Conservation (phyloP, 169 alveolate species). For the Eimeria falciformis region DNA sequence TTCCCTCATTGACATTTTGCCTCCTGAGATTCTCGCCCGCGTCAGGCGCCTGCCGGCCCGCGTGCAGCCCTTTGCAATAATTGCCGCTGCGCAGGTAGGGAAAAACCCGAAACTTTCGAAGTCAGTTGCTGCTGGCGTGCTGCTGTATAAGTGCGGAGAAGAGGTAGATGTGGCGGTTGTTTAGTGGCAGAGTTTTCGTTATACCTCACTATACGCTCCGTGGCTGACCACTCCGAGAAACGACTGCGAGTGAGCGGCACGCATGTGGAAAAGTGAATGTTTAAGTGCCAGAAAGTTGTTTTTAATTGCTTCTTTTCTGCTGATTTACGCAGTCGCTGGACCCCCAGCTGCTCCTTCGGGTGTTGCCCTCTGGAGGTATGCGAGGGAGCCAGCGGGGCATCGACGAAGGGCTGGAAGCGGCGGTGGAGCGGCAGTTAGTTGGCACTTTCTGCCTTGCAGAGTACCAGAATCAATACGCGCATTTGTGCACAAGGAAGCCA, state of each 20-base stretch:
- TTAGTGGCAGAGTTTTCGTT: not conserved
- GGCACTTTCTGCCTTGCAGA: slow-evolving; percentile 48
- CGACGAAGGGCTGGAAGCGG: slow-evolving; percentile 67
- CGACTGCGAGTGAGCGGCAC: too few relatives aligned
- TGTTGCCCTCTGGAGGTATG: slow-evolving; percentile 64
- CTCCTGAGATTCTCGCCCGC: slow-evolving; percentile 69
- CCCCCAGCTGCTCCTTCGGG: slow-evolving; percentile 75
- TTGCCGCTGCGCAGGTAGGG: slow-evolving; percentile 76
- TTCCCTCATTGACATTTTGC: slow-evolving; percentile 67
- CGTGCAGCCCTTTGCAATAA: slow-evolving; percentile 74
- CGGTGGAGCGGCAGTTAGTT: slow-evolving; percentile 62
- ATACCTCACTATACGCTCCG: not conserved
- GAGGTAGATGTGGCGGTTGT: not conserved
- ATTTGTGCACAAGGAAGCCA: slow-evolving; percentile 60
- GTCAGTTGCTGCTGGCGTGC: not conserved
- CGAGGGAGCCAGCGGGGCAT: slow-evolving; percentile 59
- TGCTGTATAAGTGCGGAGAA: not conserved
- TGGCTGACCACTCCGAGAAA: not conserved
- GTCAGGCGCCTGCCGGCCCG: slow-evolving; percentile 76
- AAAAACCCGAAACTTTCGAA: not conserved
- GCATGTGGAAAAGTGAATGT: too few relatives aligned
- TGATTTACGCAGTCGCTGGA: slow-evolving; percentile 51
- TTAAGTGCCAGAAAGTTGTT: too few relatives aligned
- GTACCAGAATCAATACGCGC: slow-evolving; percentile 41
- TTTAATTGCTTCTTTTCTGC: not conserved